Evolutionary conservation across 495 filamentous ascomycete genomes (phyloP).

Genomic region (Rhypophila decipiens): DNA sequence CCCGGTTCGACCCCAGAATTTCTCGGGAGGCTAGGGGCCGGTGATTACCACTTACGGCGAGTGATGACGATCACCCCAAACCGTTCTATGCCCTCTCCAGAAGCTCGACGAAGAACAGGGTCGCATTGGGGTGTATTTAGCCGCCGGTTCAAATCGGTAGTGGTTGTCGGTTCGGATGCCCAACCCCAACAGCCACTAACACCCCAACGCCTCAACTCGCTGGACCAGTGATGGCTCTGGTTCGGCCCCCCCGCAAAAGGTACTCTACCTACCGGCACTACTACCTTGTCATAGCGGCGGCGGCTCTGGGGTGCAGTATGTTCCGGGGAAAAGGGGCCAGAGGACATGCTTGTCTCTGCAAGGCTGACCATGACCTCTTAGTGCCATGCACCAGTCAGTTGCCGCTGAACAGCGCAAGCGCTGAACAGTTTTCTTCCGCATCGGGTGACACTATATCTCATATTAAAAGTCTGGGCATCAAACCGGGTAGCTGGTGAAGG

Average conservation of each 20-base stretch:
- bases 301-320: not conserved
- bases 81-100: constrained; percentile 3
- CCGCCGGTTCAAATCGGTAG: constrained; percentile 1
- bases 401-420: no score
- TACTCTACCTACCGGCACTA: not conserved
- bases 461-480: no score
- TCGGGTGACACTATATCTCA: not conserved
- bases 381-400: no score
- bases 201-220: no score
- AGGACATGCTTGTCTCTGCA: not conserved
- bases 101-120: constrained; percentile 23
- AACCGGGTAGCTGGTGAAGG: not conserved
- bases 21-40: no score
- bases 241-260: not conserved
- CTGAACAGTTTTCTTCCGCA: not conserved
- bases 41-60: not conserved
- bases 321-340: not conserved
- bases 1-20: no score
- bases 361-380: not conserved
- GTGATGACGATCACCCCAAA: not conserved
- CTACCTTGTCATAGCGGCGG: not conserved
- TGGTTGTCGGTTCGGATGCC: no score
- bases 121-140: not conserved
- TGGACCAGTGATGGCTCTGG: no score
- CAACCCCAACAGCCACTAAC: no score